Base-by-base conservation (phyloP, 192 early-diverging fungal genomes). In the Coemansia sp. region DNA sequence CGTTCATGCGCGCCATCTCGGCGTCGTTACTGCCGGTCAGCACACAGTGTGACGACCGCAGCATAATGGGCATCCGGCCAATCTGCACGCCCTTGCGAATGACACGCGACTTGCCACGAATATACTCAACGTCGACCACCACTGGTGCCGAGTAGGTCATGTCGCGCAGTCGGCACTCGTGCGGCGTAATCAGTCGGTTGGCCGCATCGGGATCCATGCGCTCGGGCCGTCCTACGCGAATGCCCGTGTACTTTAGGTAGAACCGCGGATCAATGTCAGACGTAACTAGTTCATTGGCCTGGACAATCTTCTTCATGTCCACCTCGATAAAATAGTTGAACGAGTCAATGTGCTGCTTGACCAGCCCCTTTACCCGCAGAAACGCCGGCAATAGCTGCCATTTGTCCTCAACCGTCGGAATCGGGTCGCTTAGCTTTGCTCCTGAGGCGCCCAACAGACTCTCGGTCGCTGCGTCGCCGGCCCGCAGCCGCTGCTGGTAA, bases 271-370 rank as follows among this genome's bases (percentile, higher is more conserved):
- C 95, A 1, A 96, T 90, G 69, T 99, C 97, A 2, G 91, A 94
- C 7, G 86, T 89, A 22, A 99, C 89, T 60, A 87, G 87, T 66
- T 89, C 87, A 78, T 96, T 99, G 8, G 96, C 93, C 69, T 88
- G 82, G 61, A 99, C 86, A 61, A 99, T 99, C 67, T 95, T 91
- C 74, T 94, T 89, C 59, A 99, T 78, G 56, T 95, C 97, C 5
- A 91, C 90, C 65, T 98, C 89, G 61, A 99, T 85, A 84, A 98
- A 99, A 74, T 96, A 97, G 83, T 99, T 96, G 82, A 96, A 99
- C 7, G 97, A 99, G 76, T 99, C 97, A 63, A 98, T 88, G 74
- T 99, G 97, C 75, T 99, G 97, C 77, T 98, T 98, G 56, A 99
- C 91, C 19, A 99, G 86, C 61, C 97, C 97, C 66, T 96, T 96